phyloP scores from a whole-genome alignment of 75 land plant genomes.

The Sequoia sempervirens region DNA sequence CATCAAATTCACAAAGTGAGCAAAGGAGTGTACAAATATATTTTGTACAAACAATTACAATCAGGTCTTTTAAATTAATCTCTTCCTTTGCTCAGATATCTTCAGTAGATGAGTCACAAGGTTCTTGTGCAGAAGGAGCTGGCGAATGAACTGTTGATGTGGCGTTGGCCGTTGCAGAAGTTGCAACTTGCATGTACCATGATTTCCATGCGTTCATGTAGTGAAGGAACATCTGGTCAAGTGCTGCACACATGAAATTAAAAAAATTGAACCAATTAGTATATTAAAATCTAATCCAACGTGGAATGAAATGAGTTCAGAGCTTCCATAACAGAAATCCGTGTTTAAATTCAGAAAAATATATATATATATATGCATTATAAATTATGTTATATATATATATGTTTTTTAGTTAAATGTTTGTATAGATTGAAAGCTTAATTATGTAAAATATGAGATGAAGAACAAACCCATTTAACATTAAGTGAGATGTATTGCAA shows the following conservation, averaged over 20 bases:
- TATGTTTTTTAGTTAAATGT: not conserved
- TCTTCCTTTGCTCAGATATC: not conserved
- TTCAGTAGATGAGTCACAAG: not conserved
- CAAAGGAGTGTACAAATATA: not conserved
- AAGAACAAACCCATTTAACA: too few species aligned
- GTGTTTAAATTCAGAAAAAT: not conserved
- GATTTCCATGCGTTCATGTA: conserved; percentile 89
- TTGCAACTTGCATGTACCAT: conserved; percentile 58
- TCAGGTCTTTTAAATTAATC: not conserved
- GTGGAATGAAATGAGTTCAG: not conserved
- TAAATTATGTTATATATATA: not conserved
- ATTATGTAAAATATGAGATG: too few species aligned
- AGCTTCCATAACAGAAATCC: not conserved
- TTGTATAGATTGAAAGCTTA: too few species aligned
- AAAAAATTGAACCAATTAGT: not conserved
- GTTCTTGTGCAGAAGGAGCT: not conserved
- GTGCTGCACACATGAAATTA: conserved; percentile 35
- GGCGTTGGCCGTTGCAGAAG: not conserved
- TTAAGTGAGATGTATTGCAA: too few species aligned
- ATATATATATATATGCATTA: too few species aligned
- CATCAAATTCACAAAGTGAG: not conserved
- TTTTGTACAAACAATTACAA: not conserved
- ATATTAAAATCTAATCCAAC: not conserved
- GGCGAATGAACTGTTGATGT: not conserved
- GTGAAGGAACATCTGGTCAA: conserved; percentile 70